Conservation (phyloP, 495 filamentous ascomycete species). For the Penicillium fimorum region DNA sequence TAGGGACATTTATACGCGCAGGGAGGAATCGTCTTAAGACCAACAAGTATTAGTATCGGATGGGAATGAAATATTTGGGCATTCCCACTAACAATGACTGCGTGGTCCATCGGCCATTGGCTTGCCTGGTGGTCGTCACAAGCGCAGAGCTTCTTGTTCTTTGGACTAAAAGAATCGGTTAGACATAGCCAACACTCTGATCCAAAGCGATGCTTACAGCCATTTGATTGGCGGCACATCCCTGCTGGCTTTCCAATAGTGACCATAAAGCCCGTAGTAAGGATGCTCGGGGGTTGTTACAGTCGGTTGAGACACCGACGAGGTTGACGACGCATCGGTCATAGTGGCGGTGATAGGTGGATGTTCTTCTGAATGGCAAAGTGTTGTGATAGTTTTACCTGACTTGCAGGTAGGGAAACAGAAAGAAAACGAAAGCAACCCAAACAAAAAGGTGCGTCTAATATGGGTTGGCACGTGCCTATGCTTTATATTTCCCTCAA, state of each 20-base stretch:
- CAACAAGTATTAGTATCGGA: not conserved
- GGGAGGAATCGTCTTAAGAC: not conserved
- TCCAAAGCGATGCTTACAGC: not conserved
- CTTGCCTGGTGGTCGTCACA: not conserved
- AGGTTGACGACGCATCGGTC: not conserved
- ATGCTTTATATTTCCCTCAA: not conserved
- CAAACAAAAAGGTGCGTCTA: not conserved
- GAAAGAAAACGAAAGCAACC: not conserved
- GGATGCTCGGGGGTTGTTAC: not conserved
- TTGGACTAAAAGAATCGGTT: not conserved
- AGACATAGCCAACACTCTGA: not conserved
- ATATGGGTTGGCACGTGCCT: not conserved
- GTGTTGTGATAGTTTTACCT: not conserved
- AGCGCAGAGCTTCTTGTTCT: not conserved
- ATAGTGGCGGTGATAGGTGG: not conserved
- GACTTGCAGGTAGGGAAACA: not conserved
- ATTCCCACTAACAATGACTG: not conserved
- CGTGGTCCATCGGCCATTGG: constrained; percentile 3
- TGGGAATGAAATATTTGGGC: not conserved
- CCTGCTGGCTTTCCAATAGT: not conserved
- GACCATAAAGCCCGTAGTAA: not conserved
- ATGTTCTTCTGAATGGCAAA: not conserved
- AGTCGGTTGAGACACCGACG: not conserved
- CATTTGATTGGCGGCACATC: not conserved
- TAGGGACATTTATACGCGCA: constrained; percentile 4